Conservation (phyloP, 805 yeast species). For the Henningerozyma blattae region DNA sequence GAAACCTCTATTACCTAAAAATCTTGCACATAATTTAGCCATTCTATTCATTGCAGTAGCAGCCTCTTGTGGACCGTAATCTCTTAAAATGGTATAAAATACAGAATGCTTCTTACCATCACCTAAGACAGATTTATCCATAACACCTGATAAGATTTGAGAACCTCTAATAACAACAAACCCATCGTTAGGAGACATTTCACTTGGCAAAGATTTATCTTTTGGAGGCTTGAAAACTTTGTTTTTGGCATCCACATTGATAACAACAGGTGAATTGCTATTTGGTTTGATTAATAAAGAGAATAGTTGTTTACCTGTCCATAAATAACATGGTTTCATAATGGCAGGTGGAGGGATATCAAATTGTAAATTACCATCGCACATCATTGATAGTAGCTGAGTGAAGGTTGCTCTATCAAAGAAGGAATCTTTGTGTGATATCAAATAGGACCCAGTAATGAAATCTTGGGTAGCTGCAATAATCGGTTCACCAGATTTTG, state of each 20-base stretch:
- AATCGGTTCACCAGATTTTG: conserved; percentile 97
- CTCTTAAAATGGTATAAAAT: conserved; percentile 87
- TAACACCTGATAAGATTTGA: conserved; percentile 77
- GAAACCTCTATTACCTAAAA: conserved; percentile 87
- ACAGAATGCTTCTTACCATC: conserved; percentile 98
- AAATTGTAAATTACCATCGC: conserved; percentile 77
- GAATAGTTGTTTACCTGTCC: conserved; percentile 98
- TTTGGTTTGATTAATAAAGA: conserved; percentile 81
- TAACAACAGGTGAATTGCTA: conserved; percentile 58
- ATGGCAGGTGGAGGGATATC: conserved; percentile 95
- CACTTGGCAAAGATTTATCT: conserved; percentile 55
- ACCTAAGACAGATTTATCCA: conserved; percentile 94
- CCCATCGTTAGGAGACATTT: conserved; percentile 97
- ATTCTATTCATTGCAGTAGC: conserved; percentile 94
- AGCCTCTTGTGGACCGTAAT: conserved; percentile 94
- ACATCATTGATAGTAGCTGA: conserved; percentile 87
- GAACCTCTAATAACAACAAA: conserved; percentile 85
- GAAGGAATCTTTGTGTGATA: conserved; percentile 87
- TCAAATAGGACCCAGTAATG: conserved; percentile 89
- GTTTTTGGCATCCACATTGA: conserved; percentile 89
- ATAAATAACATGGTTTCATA: conserved; percentile 72
- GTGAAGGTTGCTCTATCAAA: conserved; percentile 77
- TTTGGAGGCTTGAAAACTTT: conserved; percentile 78
- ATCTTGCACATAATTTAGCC: conserved; percentile 98
- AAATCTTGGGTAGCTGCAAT: conserved; percentile 99